Base-by-base conservation (phyloP, 331 rosid genomes). In the Quercus tomentella region DNA sequence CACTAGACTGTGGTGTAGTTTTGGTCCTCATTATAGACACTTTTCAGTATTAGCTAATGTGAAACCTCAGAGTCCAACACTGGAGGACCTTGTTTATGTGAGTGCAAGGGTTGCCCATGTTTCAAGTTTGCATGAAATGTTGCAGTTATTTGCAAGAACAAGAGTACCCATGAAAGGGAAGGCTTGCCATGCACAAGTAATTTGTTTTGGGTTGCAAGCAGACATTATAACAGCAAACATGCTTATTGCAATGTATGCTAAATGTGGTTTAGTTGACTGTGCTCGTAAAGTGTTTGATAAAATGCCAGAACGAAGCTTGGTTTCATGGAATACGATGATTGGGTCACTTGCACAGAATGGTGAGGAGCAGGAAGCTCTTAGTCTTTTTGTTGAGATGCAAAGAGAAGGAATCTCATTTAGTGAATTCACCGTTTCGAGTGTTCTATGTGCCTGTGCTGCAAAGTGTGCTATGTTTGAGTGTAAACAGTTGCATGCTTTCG, bases 371-470 rank as follows among this genome's bases (percentile, higher is more conserved):
- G 89, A 91, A 84, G 96, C 95, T 70, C 88, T 94, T 75, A 60
- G 67, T 7, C 84, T 94, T 63, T 86, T 90, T 35, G 69, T 84
- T 81, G 74, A 87, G 72, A 90, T 95, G 97, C 85, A 74, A 80
- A 88, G 97, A 86, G 91, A 87, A 81, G 91, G 92, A 84, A 82
- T 80, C 56, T 69, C 77, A 14, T 85, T 79, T 56, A 91, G 89
- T 75, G 98, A 90, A 79, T 93, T 91, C 87, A 91, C 97, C 20
- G 56, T 95, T 84, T 93, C 99, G 3, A 91, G 98, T 81, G 90
- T 95, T 82, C 83, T 93, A 1, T 91, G 96, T 15, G 88, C 92
- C 52, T 95, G 96, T 82, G 93, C 97, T 1, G 83, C 84, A 5
- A 90, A 87, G 73, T 87, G 79, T 79, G 84, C 93, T 25, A 73